Evolutionary conservation across 2,329 filamentous ascomycete genomes (phyloP).

Genomic region (Aspergillus clavatus): DNA sequence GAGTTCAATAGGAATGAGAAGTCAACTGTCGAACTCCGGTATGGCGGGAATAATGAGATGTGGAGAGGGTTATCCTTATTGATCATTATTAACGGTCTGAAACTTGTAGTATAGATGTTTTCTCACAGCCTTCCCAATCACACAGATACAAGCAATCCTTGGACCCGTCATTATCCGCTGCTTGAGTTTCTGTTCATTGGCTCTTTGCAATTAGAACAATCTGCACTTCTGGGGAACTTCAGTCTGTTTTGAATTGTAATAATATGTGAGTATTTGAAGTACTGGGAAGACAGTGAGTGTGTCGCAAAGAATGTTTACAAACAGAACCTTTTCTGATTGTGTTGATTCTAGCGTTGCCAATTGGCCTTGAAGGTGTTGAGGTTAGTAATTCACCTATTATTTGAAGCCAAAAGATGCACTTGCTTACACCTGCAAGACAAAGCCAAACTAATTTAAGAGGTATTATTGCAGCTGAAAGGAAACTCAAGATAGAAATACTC

Average conservation of each 20-base stretch:
- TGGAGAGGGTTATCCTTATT: conserved; percentile 90
- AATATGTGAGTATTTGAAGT: neutral
- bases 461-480: too few species aligned
- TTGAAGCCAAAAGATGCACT: too few species aligned
- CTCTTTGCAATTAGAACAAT: too few species aligned
- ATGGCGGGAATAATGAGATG: conserved; percentile 79
- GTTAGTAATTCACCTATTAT: too few species aligned
- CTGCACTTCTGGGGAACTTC: too few species aligned
- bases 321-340: too few species aligned
- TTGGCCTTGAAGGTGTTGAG: too few species aligned
- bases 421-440: too few species aligned
- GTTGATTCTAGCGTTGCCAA: too few species aligned
- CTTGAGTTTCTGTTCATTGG: neutral
- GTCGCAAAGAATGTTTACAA: neutral
- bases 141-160: conserved; percentile 85
- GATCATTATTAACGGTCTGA: conserved; percentile 5
- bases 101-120: neutral
- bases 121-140: conserved; percentile 86
- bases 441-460: too few species aligned
- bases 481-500: too few species aligned
- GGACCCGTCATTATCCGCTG: conserved; percentile 48
- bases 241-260: too few species aligned
- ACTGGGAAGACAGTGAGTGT: neutral
- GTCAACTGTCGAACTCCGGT: conserved; percentile 63
- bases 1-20: conserved; percentile 88